phyloP scores from a whole-genome alignment of 2,329 filamentous ascomycete genomes.

The Fusarium agapanthi region DNA sequence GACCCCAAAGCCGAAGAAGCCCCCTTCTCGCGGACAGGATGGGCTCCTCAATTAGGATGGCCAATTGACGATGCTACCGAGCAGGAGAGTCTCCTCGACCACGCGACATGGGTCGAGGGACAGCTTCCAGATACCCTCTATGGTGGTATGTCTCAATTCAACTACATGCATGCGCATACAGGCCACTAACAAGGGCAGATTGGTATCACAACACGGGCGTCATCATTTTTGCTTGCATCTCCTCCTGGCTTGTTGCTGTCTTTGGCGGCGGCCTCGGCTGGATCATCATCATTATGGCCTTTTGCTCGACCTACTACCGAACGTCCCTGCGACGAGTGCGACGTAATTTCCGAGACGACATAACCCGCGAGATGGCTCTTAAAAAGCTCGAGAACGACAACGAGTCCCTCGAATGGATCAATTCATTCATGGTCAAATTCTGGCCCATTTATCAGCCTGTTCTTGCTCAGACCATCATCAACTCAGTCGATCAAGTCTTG shows the following conservation, averaged over 20 bases:
- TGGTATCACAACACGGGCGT: conserved; percentile 99
- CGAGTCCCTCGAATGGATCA: conserved; percentile 98
- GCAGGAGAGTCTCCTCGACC: conserved; percentile 79
- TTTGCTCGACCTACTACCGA: conserved; percentile 94
- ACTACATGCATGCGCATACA: background rate
- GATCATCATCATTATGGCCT: conserved; percentile 92
- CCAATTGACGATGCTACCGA: conserved; percentile 64
- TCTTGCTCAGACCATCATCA: conserved; percentile 89
- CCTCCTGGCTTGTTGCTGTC: conserved; percentile 88
- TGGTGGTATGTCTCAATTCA: conserved; percentile 69
- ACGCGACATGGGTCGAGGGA: conserved; percentile 86
- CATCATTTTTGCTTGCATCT: conserved; percentile 90
- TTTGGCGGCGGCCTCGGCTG: conserved; percentile 92
- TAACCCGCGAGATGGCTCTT: conserved; percentile 88
- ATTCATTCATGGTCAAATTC: conserved; percentile 97
- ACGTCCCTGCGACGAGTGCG: conserved; percentile 93
- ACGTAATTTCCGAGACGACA: conserved; percentile 94
- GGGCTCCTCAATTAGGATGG: conserved; percentile 87
- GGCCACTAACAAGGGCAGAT: conserved; percentile 60
- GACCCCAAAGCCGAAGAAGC: conserved; percentile 62
- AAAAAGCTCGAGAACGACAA: conserved; percentile 87
- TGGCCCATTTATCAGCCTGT: conserved; percentile 99
- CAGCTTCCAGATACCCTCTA: conserved; percentile 89
- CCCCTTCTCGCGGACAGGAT: conserved; percentile 71
- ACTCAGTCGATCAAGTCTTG: conserved; percentile 93